Evolutionary conservation across 371 early-diverging fungal species (phyloP).

Genomic region (Smittium culicis): DNA sequence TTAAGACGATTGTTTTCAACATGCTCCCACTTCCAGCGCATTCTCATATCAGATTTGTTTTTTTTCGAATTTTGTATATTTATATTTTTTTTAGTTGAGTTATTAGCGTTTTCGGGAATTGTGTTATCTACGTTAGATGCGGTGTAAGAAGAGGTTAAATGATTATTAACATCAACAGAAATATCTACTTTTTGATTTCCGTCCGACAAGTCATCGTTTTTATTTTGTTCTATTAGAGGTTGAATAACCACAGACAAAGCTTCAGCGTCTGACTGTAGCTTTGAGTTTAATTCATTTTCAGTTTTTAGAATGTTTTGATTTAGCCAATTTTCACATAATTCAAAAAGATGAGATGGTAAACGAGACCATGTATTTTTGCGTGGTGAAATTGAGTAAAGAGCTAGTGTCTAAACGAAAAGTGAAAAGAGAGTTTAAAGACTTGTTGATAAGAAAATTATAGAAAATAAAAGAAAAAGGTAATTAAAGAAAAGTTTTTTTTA

Average conservation of each 20-base stretch:
- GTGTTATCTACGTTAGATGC: not conserved
- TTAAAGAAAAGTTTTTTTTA: no score
- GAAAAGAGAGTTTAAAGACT: no score
- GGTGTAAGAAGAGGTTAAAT: not conserved
- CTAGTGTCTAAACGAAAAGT: not conserved
- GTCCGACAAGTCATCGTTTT: not conserved
- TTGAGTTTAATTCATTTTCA: not conserved
- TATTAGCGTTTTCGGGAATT: not conserved
- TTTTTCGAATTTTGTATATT: not conserved
- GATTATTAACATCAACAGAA: not conserved
- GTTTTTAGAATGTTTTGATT: not conserved
- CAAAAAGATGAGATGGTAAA: not conserved
- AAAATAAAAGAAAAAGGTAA: no score
- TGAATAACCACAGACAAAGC: not conserved
- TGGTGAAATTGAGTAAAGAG: not conserved
- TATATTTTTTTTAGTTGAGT: not conserved
- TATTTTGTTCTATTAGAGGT: not conserved
- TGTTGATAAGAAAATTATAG: no score
- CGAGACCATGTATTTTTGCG: not conserved
- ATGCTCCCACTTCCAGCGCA: not conserved
- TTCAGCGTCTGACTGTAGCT: not conserved
- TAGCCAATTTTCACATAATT: not conserved
- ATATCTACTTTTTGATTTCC: not conserved
- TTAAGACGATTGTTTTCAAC: not conserved
- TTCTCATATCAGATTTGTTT: not conserved